Base-by-base conservation (phyloP, 2,329 filamentous ascomycete genomes). In the Diaporthe capsici region DNA sequence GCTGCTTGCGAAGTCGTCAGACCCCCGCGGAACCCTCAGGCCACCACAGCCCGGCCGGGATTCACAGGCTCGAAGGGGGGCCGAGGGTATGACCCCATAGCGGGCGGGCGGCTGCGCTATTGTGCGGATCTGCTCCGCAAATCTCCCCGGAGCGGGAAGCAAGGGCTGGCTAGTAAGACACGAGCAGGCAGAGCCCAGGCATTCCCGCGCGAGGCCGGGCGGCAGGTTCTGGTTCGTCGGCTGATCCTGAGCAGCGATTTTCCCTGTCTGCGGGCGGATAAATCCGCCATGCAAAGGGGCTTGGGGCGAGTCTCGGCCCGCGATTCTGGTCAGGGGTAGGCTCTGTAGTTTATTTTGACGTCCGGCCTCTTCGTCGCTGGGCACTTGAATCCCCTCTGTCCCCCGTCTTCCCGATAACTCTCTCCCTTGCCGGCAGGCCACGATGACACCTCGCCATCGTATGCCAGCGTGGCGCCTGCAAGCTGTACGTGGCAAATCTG, bases 301-400 rank as follows among this genome's bases (percentile, higher is more conserved):
- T 51, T 67, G 44, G 47, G 47, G 63, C 63, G 44, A 51, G 63
- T 67, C 63, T 67, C 63, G 63, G 63, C 63, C 63, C 63, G 63
- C 44, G 63, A 51, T 67, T 67, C 63, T 67, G 47, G 63, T 37
- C 63, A 67, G 63, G 63, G 63, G 63, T 67, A 39, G 63, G 44
- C 44, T 49, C 44, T 51, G 63, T 67, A 67, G 63, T 51, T 67
- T 67, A 67, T 67, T 67, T 67, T 67, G 44, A 67, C 63, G 63
- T 67, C 63, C 44, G 22, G 20, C 63, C 17, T 49, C 63, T 51
- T 37, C 3, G 60, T 63, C 39, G 60, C 34, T 17, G n/a, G 34
- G 22, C n/a, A 15, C 22, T 63, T 31, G 31, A 37, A 37, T 39
- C 13, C 20, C 22, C 60, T 25, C 22, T 28, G 60, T 7, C 25